phyloP scores from a whole-genome alignment of 768 basidiomycete species.

The Lentinula detonsa region DNA sequence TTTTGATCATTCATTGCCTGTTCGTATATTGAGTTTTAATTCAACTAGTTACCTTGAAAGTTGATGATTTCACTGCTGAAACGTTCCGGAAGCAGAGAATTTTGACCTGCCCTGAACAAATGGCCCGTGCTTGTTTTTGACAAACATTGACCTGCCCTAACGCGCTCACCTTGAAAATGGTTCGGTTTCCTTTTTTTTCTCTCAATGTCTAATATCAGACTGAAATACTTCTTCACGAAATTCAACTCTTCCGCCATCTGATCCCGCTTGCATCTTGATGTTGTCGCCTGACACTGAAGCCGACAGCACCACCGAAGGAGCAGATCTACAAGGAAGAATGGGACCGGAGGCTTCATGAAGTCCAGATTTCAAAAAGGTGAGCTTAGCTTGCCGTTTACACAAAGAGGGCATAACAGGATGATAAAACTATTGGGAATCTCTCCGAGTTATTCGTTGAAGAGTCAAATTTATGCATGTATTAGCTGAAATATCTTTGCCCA shows the following conservation, averaged over 20 bases:
- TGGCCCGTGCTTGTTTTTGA: neutral
- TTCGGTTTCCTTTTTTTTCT: neutral
- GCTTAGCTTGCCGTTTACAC: slow-evolving; percentile 26
- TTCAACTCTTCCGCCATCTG: neutral
- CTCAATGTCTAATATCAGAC: neutral
- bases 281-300: neutral
- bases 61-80: too few species aligned
- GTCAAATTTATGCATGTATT: slow-evolving; percentile 73
- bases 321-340: slow-evolving; percentile 76
- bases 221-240: neutral
- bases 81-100: too few species aligned
- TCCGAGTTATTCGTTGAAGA: slow-evolving; percentile 75
- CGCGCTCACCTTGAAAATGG: slow-evolving; percentile 2
- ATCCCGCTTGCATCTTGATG: neutral
- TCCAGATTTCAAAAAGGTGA: slow-evolving; percentile 85
- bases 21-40: too few species aligned
- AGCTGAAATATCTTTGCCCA: slow-evolving; percentile 51
- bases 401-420: slow-evolving; percentile 39
- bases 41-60: too few species aligned
- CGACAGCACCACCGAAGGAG: neutral
- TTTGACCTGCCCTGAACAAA: slow-evolving; percentile 2
- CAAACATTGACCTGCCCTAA: neutral
- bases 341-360: slow-evolving; percentile 78
- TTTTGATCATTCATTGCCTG: too few species aligned
- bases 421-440: slow-evolving; percentile 96